Evolutionary conservation across 768 basidiomycete species (phyloP), one percentile per base, ranked within the genome.

Genomic region (Pleurotus salmoneostramineus): DNA sequence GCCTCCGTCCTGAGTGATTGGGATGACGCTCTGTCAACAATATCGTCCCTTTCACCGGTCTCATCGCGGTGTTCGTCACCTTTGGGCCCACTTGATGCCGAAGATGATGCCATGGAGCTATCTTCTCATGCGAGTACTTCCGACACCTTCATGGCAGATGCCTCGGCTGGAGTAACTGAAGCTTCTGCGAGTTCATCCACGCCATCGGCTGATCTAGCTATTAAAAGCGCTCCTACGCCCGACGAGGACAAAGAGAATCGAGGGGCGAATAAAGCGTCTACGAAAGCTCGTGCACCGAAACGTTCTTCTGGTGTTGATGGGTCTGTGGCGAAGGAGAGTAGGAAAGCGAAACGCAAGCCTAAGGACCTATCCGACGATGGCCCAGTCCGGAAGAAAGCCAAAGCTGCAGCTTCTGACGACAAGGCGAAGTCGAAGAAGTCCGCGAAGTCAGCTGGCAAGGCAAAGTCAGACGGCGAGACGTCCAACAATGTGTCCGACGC

Each of bases 181-280:
- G 15, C 10, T 11, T 45, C 44, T 12, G 57, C 57, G 34, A 47
- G 49, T 12, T 36, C 49, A 6, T 56, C 43, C 45, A 21, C 58
- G 37, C n/a, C 37, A 8, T n/a, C n/a, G 37, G 37, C 10, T 15
- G 42, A 48, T 27, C 52, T 57, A 27, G 48, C 50, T 6, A 49
- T 17, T n/a, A 43, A 40, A 36, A 45, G 44, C 17, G 2, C 7
- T n/a, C 12, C 43, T 5, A 15, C 52, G 14, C 12, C 43, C n/a
- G 52, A 55, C 58, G 58, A 4, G 60, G 64, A 50, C 61, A 58
- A 65, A 69, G 60, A 61, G 6, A 62, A 63, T 56, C 61, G 62
- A 46, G 52, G 60, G 21, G 5, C 48, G 27, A 56, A 50, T 32
- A 63, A 52, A 50, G 58, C 37, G 48, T 17, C 50, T 1, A 40